Conservation (phyloP, 805 yeast species). For the Tetrapisispora iriomotensis region DNA sequence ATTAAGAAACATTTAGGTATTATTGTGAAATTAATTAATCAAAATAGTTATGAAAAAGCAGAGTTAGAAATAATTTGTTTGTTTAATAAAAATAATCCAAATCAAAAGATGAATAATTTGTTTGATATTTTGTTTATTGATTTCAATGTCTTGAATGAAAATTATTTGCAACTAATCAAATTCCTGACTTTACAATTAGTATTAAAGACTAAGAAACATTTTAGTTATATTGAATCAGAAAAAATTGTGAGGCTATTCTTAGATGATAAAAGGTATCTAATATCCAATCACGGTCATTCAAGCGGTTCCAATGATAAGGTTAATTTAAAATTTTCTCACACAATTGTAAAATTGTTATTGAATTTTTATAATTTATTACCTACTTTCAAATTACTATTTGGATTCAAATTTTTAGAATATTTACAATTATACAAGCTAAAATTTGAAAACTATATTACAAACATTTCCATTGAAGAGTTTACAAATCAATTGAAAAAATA, state of each 20-base stretch:
- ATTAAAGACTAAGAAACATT: conserved; percentile 12
- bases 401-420: conserved; percentile 26
- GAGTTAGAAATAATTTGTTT: conserved; percentile 13
- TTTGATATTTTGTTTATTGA: conserved; percentile 19
- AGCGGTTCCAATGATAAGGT: neutral
- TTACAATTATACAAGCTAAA: conserved; percentile 15
- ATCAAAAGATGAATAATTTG: conserved; percentile 7
- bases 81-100: conserved; percentile 16
- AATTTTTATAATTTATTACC: conserved; percentile 18
- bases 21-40: conserved; percentile 17
- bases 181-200: conserved; percentile 22
- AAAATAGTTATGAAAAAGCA: conserved; percentile 7
- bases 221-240: neutral
- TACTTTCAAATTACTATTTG: conserved; percentile 17
- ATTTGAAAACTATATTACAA: conserved; percentile 18
- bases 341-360: conserved; percentile 19
- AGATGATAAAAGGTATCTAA: conserved; percentile 17
- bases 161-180: conserved; percentile 21
- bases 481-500: conserved; percentile 9
- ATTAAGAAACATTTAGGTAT: conserved; percentile 18
- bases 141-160: conserved; percentile 12
- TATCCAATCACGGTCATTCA: neutral
- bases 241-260: conserved; percentile 15
- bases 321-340: conserved; percentile 8
- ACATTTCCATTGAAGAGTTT: conserved; percentile 11